Percentiles rank a stretch among this genome's conserved stretches.
Conservation (phyloP, 2,329 filamentous ascomycete genomes). For the Emergomyces africanus region DNA sequence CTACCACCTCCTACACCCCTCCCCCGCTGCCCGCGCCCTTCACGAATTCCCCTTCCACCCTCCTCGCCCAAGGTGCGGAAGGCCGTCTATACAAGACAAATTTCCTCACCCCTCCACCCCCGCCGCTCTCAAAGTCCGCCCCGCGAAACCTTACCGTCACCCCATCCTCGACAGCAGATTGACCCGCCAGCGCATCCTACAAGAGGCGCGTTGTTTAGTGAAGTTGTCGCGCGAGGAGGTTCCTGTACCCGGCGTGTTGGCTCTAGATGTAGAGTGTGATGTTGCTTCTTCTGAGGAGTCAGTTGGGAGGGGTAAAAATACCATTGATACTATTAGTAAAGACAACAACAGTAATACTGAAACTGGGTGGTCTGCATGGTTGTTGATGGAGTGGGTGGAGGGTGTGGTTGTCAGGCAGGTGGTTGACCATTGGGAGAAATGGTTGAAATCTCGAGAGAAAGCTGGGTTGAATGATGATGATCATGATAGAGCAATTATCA, state of each 20-base stretch:
- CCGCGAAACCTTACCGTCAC: constrained; percentile 83
- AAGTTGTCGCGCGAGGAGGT: constrained; percentile 70
- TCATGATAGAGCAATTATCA: constrained; percentile 14
- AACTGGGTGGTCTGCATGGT: constrained; percentile 50
- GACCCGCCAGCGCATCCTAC: constrained; percentile 73
- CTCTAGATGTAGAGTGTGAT: constrained; percentile 44
- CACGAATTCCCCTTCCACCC: constrained; percentile 46
- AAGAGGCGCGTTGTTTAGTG: constrained; percentile 75
- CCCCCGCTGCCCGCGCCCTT: constrained; percentile 50
- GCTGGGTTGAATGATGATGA: constrained; percentile 18
- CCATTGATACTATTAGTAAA: constrained; percentile 34
- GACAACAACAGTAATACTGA: not conserved
- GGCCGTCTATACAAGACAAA: constrained; percentile 81
- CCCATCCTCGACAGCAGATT: constrained; percentile 76
- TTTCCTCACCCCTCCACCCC: constrained; percentile 56
- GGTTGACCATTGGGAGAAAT: constrained; percentile 55
- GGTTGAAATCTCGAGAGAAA: constrained; percentile 22
- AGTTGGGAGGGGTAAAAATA: constrained; percentile 22
- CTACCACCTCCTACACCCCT: constrained; percentile 19
- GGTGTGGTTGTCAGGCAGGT: constrained; percentile 57
- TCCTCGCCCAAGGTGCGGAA: constrained; percentile 91
- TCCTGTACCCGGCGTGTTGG: constrained; percentile 68
- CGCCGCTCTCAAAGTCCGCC: constrained; percentile 81
- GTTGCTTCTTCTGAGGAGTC: not conserved
- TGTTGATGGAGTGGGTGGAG: constrained; percentile 75